Base-by-base conservation (phyloP, 257 asterid genomes). In the Prunella vulgaris region DNA sequence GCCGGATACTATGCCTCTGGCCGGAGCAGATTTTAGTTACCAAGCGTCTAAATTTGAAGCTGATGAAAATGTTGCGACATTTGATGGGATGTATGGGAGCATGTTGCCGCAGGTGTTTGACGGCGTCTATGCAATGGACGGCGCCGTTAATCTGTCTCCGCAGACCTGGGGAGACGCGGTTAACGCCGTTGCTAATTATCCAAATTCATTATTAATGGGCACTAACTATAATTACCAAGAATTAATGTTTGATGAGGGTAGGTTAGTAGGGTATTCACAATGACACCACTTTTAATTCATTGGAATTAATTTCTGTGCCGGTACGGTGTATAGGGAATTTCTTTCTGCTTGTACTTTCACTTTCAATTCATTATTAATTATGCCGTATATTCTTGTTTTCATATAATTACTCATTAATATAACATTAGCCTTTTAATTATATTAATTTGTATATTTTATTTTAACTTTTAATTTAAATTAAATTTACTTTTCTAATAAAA, bases 161-260 rank as follows among this genome's bases (percentile, higher is more conserved):
- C 33, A 24, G 68, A 73, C 79, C 70, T 80, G 84, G 77, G 82
- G 72, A 57, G 83, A 85, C 22, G 28, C 61, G 5, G 74, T 27
- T 40, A 13, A 30, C 35, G 35, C 74, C 22, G 63, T 70, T n/a
- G 17, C 52, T 28, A 71, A 68, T 56, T 71, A 79, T 66, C 30
- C 30, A n/a, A n/a, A n/a, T 6, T 74, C 78, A 2, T 27, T 35
- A 18, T 35, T 57, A 5, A 42, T 4, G 1, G 4, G 1, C 4
- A 30, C 61, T 42, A 73, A 63, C 38, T 64, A 42, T 25, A 76
- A 75, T 62, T 68, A 56, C 15, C 66, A 59, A 44, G 69, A 20
- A 49, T 56, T 48, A 1, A 24, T 52, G 15, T 51, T 9, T 56
- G 80, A 78, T 20, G 84, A 72, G 4, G 48, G 72, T 25, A 67